Base-by-base conservation (phyloP, 208 protist species). In the Acanthamoeba healyi region DNA sequence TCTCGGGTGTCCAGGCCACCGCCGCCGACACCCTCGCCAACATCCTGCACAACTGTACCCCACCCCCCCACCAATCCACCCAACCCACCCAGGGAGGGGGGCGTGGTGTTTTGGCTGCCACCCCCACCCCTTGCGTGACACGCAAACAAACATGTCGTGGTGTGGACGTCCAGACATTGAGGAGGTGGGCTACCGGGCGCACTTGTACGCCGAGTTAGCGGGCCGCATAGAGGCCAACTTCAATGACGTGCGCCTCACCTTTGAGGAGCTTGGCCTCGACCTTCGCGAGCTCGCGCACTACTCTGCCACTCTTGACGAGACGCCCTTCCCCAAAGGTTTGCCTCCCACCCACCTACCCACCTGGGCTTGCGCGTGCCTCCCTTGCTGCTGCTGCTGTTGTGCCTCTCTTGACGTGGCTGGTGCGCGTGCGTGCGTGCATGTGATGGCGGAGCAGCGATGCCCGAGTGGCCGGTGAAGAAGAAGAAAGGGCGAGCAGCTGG, bases 241-340 rank as follows among this genome's bases (percentile, higher is more conserved):
- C 36, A 81, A 81, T 29, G 72, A 81, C 72, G 36, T 81, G 9
- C n/a, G 72, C 3, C 72, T 81, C 72, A 46, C 72, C 72, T 81
- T 81, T 32, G 36, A 81, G 6, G 72, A 81, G 36, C 12, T 81
- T 6, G 40, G 40, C 72, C 36, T 81, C 72, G 32, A 38, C 40
- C 24, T 81, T 7, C 12, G 29, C 3, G 72, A 81, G 22, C 72
- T 81, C 32, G 2, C 22, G 19, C 72, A 46, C 22, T 81, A 36
- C 40, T 46, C 32, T 3, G n/a, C 72, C 72, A 81, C 36, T 22
- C 36, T 81, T 22, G 72, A 81, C 32, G 72, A 81, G 24, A 44
- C 72, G 72, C 72, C 72, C n/a, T 81, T 81, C 40, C 72, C 72
- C 32, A 81, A 81, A 32, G 72, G 72, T 79, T 29, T 79, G 12